Evolutionary conservation across 2,329 filamentous ascomycete species (phyloP), one percentile per base, ranked within the genome.

Genomic region (Pseudogymnoascus sp.): DNA sequence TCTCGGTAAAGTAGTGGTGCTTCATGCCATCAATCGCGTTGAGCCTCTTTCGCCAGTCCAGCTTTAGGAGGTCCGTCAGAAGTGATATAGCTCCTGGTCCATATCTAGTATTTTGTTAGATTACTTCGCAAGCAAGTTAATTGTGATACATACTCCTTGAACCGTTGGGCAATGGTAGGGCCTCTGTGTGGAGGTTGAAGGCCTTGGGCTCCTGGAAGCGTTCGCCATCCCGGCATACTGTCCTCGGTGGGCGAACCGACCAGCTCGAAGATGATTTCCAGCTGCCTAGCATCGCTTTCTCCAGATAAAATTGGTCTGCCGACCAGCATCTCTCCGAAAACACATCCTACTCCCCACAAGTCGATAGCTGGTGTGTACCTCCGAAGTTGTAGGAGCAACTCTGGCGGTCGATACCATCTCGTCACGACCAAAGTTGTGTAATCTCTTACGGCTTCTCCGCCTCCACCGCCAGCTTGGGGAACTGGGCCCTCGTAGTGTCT

Each of bases 381-480:
- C 70, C 92, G 87, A 34, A 99, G 81, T 67, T 93, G 89, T 60
- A 99, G 82, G 34, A 99, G 80, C 40, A 99, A 81, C 80, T 99
- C 95, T 0, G 95, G 95, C 36, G 95, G 95, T 23, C 95, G 83
- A 74, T 99, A 99, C 95, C 95, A 99, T 71, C 95, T 82, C 14
- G 95, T 99, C 10, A 99, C 95, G 16, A 99, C 95, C 12, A 97
- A 80, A n/a, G 90, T 92, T 4, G 95, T 99, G 76, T 99, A 99
- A 67, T 97, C 93, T 72, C 93, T 84, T 64, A 84, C 85, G 0
- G 93, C 93, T 63, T 93, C 89, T 47, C 95, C 93, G 66, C 91
- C 91, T 39, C 92, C 90, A 65, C 83, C 83, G 0, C 92, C 92
- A 23, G 89, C 79, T 64, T 86, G 83, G 2, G 95, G 95, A 4